Conservation (phyloP, 305 asterid genomes). For the Rubia balearica region DNA sequence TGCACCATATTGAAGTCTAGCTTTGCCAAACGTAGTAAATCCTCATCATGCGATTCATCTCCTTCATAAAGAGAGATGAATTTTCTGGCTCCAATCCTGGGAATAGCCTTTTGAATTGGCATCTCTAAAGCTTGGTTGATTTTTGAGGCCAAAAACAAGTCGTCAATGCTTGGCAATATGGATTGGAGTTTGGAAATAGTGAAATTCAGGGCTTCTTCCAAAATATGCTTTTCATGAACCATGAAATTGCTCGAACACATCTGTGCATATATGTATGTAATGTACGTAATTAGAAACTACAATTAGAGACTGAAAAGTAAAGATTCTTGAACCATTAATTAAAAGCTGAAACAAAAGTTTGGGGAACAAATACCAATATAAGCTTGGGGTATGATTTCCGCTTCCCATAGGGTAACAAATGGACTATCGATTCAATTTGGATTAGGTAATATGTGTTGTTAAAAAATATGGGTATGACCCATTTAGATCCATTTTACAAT, state of each 20-base stretch:
- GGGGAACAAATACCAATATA: too few relatives aligned
- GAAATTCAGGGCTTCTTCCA: conserved; percentile 22
- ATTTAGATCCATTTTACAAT: too few relatives aligned
- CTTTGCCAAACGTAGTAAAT: conserved; percentile 29
- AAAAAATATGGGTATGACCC: too few relatives aligned
- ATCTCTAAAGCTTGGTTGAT: conserved; percentile 17
- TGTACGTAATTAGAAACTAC: too few relatives aligned
- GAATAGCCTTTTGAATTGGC: conserved; percentile 28
- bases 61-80: conserved; percentile 24
- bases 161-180: not conserved
- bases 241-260: conserved; percentile 10
- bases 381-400: too few relatives aligned
- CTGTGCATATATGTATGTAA: conserved; percentile 4
- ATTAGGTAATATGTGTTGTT: too few relatives aligned
- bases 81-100: conserved; percentile 27
- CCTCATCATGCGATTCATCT: conserved; percentile 14
- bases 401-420: too few relatives aligned
- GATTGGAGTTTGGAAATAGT: conserved; percentile 17
- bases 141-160: not conserved
- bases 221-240: conserved; percentile 14
- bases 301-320: too few relatives aligned
- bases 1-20: conserved; percentile 37
- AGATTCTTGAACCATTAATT: too few relatives aligned
- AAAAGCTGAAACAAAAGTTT: too few relatives aligned
- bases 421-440: too few relatives aligned